Evolutionary conservation across 257 asterid species (phyloP).

Genomic region (Lycium barbarum): DNA sequence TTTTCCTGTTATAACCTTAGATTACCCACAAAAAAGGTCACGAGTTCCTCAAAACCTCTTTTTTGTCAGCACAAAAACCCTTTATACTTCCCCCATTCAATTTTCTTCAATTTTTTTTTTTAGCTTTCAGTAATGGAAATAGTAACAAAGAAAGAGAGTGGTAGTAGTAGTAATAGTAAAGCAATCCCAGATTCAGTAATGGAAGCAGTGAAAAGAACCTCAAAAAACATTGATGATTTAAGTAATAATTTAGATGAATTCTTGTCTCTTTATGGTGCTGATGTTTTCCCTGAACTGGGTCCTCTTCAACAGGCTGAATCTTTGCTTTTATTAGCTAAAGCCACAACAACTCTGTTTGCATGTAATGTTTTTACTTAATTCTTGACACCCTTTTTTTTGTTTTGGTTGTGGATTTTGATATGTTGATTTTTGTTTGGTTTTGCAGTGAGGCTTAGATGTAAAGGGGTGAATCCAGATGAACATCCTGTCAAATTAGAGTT

Average conservation of each 20-base stretch:
- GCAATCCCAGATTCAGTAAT: slow-evolving; percentile 71
- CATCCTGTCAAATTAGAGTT: slow-evolving; percentile 82
- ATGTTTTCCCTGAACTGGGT: slow-evolving; percentile 70
- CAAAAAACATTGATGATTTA: slow-evolving; percentile 70
- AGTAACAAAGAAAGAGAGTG: not conserved
- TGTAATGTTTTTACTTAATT: slow-evolving; percentile 44
- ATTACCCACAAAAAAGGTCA: not conserved
- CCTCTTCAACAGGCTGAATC: slow-evolving; percentile 85
- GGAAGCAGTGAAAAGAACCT: slow-evolving; percentile 80
- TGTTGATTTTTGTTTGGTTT: not conserved
- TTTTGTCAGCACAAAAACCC: not conserved
- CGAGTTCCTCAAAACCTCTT: not conserved
- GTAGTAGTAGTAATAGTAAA: slow-evolving; percentile 40
- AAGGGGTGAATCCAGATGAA: slow-evolving; percentile 81
- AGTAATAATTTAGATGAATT: slow-evolving; percentile 65
- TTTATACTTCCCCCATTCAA: not conserved
- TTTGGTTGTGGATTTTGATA: not conserved
- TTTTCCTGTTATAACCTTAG: not conserved
- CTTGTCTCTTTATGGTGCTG: slow-evolving; percentile 62
- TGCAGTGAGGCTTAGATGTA: slow-evolving; percentile 92
- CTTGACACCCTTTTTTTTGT: not conserved
- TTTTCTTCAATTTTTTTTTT: not conserved
- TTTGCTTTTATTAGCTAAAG: slow-evolving; percentile 70
- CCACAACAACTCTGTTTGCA: slow-evolving; percentile 74
- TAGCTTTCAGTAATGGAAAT: not conserved